Evolutionary conservation across 2,329 filamentous ascomycete species (phyloP).

Genomic region (Zalaria sp.): DNA sequence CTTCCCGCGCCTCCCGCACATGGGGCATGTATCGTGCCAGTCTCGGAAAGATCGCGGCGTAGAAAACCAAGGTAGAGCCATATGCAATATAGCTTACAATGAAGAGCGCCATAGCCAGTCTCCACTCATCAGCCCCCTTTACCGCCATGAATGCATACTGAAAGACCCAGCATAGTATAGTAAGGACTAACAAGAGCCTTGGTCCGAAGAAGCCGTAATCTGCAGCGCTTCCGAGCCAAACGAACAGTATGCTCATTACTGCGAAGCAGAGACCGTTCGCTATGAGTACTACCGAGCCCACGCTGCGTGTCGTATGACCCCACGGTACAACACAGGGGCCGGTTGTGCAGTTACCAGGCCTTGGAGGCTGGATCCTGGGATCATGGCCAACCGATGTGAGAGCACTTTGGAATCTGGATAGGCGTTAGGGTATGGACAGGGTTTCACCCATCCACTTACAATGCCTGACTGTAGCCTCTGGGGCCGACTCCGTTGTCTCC

Average conservation of each 20-base stretch:
- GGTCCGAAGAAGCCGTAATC: slow-evolving; percentile 53
- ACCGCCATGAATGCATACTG: slow-evolving; percentile 56
- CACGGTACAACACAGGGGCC: slow-evolving; percentile 4
- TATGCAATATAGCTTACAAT: slow-evolving; percentile 53
- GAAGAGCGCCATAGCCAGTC: slow-evolving; percentile 45
- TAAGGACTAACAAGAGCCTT: slow-evolving; percentile 47
- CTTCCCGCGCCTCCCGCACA: slow-evolving; percentile 2
- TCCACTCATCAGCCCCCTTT: slow-evolving; percentile 45
- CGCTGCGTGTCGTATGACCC: slow-evolving; percentile 1
- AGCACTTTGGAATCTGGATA: slow-evolving; percentile 1
- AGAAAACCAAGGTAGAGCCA: slow-evolving; percentile 54
- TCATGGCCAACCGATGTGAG: slow-evolving; percentile 41
- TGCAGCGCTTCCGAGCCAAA: slow-evolving; percentile 38
- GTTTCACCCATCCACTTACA: slow-evolving; percentile 47
- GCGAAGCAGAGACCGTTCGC: slow-evolving; percentile 55
- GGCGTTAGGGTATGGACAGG: background rate
- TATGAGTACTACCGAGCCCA: slow-evolving; percentile 48
- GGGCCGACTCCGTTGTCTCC: slow-evolving; percentile 48
- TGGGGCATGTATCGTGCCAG: slow-evolving; percentile 15
- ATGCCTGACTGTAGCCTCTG: slow-evolving; percentile 51
- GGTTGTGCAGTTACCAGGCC: slow-evolving; percentile 4
- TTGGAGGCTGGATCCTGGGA: slow-evolving; percentile 33
- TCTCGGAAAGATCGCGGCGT: slow-evolving; percentile 50
- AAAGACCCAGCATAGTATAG: slow-evolving; percentile 45
- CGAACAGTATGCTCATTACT: slow-evolving; percentile 45